phyloP scores from a whole-genome alignment of 805 yeast genomes.

The Yarrowia divulgata region DNA sequence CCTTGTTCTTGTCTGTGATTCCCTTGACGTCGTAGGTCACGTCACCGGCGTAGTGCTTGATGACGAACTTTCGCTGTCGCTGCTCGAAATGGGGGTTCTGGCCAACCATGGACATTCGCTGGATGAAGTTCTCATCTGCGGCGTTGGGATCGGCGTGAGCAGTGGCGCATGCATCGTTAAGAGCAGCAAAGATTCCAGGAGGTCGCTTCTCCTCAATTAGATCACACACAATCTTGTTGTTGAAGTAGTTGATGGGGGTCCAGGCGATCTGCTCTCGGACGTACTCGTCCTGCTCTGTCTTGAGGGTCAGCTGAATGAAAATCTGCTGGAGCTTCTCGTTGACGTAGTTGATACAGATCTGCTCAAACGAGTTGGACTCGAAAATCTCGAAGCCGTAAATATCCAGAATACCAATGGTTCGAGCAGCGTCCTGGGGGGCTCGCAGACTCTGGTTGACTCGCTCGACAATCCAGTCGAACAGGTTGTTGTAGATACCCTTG shows the following conservation, averaged over 20 bases:
- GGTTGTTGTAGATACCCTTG: conserved; percentile 88
- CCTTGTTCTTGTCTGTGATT: conserved; percentile 97
- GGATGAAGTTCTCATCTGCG: conserved; percentile 95
- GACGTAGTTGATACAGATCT: conserved; percentile 92
- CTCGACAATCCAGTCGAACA: conserved; percentile 95
- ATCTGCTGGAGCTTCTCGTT: conserved; percentile 96
- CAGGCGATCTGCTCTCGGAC: conserved; percentile 93
- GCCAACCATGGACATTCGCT: conserved; percentile 83
- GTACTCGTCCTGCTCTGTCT: conserved; percentile 97
- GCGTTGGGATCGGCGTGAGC: conserved; percentile 98
- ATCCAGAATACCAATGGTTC: conserved; percentile 87
- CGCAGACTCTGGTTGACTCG: conserved; percentile 85
- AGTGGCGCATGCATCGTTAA: conserved; percentile 96
- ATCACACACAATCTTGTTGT: conserved; percentile 95
- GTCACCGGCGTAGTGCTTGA: conserved; percentile 98
- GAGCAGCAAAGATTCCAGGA: conserved; percentile 94
- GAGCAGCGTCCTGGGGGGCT: conserved; percentile 59
- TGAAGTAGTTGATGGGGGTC: conserved; percentile 97
- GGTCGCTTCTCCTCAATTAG: conserved; percentile 93
- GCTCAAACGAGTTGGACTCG: conserved; percentile 94
- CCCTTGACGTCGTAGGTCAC: conserved; percentile 88
- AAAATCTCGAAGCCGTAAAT: conserved; percentile 96
- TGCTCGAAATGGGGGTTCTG: conserved; percentile 87
- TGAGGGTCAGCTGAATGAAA: conserved; percentile 91
- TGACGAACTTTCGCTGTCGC: conserved; percentile 83